A percentile compares a stretch with the other conserved stretches of the same genome.
phyloP scores from a whole-genome alignment of 495 filamentous ascomycete species.

The Penicillium coprophilum region DNA sequence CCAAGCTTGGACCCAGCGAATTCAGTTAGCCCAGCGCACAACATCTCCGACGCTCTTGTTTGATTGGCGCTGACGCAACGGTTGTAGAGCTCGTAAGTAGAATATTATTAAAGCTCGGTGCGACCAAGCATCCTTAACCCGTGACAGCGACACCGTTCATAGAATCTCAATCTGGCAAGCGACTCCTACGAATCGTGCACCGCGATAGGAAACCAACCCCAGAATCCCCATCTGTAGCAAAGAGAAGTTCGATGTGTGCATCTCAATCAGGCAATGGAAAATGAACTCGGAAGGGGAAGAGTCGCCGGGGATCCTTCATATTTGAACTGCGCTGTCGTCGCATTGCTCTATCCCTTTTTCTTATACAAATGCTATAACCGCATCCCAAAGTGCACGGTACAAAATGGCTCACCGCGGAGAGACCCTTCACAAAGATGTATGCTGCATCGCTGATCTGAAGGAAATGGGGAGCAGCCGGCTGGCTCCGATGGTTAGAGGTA shows the following conservation, averaged over 20 bases:
- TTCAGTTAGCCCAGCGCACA: not conserved
- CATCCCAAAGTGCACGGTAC: not conserved
- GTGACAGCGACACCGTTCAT: conserved; percentile 4
- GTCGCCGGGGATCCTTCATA: conserved; percentile 4
- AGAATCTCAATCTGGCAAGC: conserved; percentile 9
- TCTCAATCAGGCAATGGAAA: conserved; percentile 2
- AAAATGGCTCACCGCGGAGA: conserved; percentile 36
- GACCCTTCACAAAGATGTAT: conserved; percentile 33
- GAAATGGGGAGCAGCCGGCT: conserved; percentile 28
- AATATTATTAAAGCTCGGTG: not conserved
- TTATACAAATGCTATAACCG: not conserved
- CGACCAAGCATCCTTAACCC: not conserved
- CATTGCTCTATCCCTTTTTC: not conserved
- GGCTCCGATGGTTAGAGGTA: conserved; percentile 33
- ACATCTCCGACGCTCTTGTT: not conserved
- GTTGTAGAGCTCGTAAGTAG: not conserved
- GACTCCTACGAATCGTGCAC: conserved; percentile 11
- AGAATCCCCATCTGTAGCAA: conserved; percentile 6
- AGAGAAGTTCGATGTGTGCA: conserved; percentile 6
- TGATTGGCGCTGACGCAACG: not conserved
- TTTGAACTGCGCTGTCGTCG: conserved; percentile 12
- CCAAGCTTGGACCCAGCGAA: not conserved
- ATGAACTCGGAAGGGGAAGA: not conserved
- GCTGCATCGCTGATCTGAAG: conserved; percentile 38
- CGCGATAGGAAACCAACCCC: conserved; percentile 15